phyloP scores from a whole-genome alignment of 1,139 yeast species.

The Pichia sp. region DNA sequence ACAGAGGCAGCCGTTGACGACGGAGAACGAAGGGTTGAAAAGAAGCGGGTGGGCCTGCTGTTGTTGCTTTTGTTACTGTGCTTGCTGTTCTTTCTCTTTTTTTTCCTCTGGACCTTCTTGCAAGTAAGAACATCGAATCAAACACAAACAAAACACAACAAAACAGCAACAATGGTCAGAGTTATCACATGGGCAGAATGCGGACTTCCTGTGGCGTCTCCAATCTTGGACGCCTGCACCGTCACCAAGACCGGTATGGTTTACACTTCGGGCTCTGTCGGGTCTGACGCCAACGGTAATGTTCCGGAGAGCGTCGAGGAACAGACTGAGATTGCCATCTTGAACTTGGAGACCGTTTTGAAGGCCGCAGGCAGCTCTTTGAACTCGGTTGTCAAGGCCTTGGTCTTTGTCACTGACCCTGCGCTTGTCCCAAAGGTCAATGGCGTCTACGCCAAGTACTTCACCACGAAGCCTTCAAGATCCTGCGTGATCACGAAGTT shows the following conservation, averaged over 20 bases:
- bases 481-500: constrained; percentile 37
- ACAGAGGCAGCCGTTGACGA: background rate
- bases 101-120: background rate
- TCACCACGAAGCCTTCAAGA: constrained; percentile 39
- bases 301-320: constrained; percentile 40
- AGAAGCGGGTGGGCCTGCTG: too few species aligned
- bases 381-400: constrained; percentile 38
- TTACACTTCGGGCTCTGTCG: constrained; percentile 39
- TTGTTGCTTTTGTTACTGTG: too few species aligned
- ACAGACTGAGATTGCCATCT: constrained; percentile 43
- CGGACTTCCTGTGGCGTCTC: constrained; percentile 21
- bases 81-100: background rate
- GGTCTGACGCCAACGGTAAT: constrained; percentile 36
- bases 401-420: constrained; percentile 38
- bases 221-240: constrained; percentile 23
- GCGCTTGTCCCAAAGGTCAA: constrained; percentile 35
- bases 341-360: constrained; percentile 41
- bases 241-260: constrained; percentile 24
- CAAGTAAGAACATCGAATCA: background rate
- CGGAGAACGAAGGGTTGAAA: too few species aligned
- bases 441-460: constrained; percentile 36
- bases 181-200: constrained; percentile 25
- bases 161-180: constrained; percentile 12
- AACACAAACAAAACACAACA: background rate
- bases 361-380: constrained; percentile 38